Conservation (phyloP, 73 alveolate genomes). For the Halteria grandinella region DNA sequence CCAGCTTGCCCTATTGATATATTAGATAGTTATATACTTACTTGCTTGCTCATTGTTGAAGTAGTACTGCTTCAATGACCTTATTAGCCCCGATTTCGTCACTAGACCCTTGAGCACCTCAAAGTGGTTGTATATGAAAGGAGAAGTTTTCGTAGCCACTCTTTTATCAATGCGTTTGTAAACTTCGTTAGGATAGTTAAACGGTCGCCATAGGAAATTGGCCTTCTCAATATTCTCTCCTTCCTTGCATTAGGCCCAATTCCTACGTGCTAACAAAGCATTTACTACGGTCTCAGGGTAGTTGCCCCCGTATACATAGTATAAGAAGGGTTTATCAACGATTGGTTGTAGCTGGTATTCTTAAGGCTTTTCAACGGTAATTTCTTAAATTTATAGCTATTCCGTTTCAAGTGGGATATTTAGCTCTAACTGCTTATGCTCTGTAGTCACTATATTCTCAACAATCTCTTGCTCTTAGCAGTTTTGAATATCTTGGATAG, state of each 20-base stretch:
- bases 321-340: not conserved
- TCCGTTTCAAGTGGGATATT: too few relatives aligned
- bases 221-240: conserved; percentile 38
- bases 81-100: conserved; percentile 69
- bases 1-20: conserved; percentile 25
- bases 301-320: conserved; percentile 48
- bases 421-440: too few relatives aligned
- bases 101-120: conserved; percentile 57
- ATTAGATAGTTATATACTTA: conserved; percentile 1
- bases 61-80: conserved; percentile 63
- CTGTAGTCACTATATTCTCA: too few relatives aligned
- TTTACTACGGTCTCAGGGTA: conserved; percentile 34
- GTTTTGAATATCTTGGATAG: too few relatives aligned
- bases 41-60: conserved; percentile 57
- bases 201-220: conserved; percentile 71
- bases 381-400: too few relatives aligned
- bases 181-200: conserved; percentile 24
- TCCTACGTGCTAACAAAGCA: conserved; percentile 47
- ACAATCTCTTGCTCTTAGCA: too few relatives aligned
- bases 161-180: conserved; percentile 49
- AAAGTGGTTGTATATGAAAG: conserved; percentile 55
- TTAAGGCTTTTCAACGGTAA: too few relatives aligned
- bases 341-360: too few relatives aligned
- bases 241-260: conserved; percentile 70
- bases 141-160: conserved; percentile 3